Base-by-base conservation (phyloP, 2,329 filamentous ascomycete genomes). In the Eutypella sp. region DNA sequence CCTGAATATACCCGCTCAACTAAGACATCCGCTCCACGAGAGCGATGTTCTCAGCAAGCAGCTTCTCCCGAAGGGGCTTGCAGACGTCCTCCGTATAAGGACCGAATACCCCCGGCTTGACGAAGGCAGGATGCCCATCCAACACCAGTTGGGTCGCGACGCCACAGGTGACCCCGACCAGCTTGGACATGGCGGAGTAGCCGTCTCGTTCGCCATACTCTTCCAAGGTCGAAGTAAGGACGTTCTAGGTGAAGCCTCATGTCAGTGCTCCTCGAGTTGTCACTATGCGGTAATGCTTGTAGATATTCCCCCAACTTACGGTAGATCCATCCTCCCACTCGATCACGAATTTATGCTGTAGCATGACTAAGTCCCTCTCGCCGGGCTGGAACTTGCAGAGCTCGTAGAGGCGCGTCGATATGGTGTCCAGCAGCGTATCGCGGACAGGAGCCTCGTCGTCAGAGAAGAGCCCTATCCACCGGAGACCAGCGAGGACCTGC, bases 371-470 rank as follows among this genome's bases (percentile, higher is more conserved):
- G 58, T 88, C 85, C 39, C 85, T 76, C 74, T 89, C 85, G 42
- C 73, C 79, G 44, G 78, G 68, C 54, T 75, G 77, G 65, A 84
- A 89, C 64, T 81, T 77, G 78, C 86, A 86, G 73, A 86, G 87
- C 71, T 81, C 71, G 69, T 87, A 83, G 23, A 87, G 73, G 2
- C 76, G 79, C n/a, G 82, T 83, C 65, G 84, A 89, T 18, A 89
- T 75, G 1, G 82, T 87, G 61, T 88, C 85, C 25, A 89, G 74
- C 3, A 84, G 78, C 63, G 79, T 89, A 24, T 76, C 79, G 19
- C 75, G 72, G 23, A 81, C 75, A 20, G 65, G 79, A 56, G 80
- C 82, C 54, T 72, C 66, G 57, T 79, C 72, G 49, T 82, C 75
- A 3, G 65, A 66, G 47, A 69, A 67, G 6, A 81, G 62, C 20